A percentile compares a stretch with the other conserved stretches of the same genome.
Conservation (phyloP, 768 basidiomycete species). For the Porpolomopsis calyptriformis region DNA sequence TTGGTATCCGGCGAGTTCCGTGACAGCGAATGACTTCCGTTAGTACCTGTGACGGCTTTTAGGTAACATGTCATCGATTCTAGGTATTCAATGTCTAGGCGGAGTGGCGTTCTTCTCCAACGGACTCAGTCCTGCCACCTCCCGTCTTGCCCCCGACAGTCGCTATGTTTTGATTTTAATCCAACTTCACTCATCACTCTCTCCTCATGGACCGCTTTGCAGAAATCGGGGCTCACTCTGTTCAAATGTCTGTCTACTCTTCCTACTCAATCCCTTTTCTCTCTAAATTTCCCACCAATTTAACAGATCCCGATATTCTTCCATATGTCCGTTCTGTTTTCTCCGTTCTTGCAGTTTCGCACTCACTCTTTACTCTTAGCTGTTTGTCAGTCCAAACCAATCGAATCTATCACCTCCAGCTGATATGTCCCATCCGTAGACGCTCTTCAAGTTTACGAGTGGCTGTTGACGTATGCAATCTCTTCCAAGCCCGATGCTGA, state of each 20-base stretch:
- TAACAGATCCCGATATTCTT: conserved; percentile 2
- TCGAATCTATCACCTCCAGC: not conserved
- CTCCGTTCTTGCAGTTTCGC: not conserved
- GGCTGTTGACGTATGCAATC: conserved; percentile 15
- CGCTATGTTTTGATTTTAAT: not conserved
- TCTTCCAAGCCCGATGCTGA: not conserved
- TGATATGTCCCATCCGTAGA: conserved; percentile 3
- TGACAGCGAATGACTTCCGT: too few species aligned
- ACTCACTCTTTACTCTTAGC: not conserved
- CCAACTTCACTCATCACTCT: not conserved
- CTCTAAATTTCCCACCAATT: not conserved
- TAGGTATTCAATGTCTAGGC: not conserved
- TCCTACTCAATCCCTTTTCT: not conserved
- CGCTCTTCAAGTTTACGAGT: conserved; percentile 18
- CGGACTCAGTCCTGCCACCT: not conserved
- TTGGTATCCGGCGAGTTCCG: too few species aligned
- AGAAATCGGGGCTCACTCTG: not conserved
- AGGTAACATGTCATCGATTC: not conserved
- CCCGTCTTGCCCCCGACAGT: not conserved
- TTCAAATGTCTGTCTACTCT: not conserved
- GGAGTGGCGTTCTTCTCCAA: not conserved
- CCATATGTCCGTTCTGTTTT: not conserved
- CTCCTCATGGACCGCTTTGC: not conserved
- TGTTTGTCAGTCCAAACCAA: conserved; percentile 2
- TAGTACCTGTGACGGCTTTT: too few species aligned